These are phyloP conservation scores for Paralagenidium karlingii DNA, from an alignment of 352 stramenopile genomes.

Conservation along the genomic window DNA sequence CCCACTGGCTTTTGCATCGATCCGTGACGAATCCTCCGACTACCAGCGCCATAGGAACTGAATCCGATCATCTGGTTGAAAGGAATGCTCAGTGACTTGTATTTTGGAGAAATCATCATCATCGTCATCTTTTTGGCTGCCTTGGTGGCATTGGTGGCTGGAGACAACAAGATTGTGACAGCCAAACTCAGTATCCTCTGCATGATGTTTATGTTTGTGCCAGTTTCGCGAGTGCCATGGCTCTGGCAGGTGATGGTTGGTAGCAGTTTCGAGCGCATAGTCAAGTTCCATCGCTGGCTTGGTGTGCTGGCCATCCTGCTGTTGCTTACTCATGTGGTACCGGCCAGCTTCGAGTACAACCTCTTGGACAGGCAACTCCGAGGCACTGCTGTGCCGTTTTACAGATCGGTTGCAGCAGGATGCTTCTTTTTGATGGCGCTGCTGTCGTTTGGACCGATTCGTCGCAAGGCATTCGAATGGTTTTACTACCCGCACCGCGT, in stretches of 20 bases:
- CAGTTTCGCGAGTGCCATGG: constrained; percentile 28
- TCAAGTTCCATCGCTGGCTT: constrained; percentile 80
- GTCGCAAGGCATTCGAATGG: constrained; percentile 51
- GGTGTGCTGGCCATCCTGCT: constrained; percentile 37
- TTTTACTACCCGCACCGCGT: constrained; percentile 73
- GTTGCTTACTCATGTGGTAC: constrained; percentile 45
- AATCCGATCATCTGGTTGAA: no score
- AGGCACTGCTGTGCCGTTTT: constrained; percentile 39
- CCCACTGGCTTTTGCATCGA: background rate
- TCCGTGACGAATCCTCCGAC: constrained; percentile 22
- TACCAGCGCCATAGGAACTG: no score
- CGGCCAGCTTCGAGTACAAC: constrained; percentile 20
- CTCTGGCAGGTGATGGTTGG: constrained; percentile 62
- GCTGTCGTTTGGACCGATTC: constrained; percentile 42
- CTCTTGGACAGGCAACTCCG: constrained; percentile 29
- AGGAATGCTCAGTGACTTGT: no score
- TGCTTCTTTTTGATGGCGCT: constrained; percentile 39
- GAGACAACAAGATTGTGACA: constrained; percentile 22
- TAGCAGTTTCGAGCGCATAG: constrained; percentile 64
- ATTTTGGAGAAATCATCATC: constrained; percentile 48
- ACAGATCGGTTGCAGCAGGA: constrained; percentile 46
- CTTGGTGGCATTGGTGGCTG: constrained; percentile 15
- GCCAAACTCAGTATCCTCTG: constrained; percentile 46
- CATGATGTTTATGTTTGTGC: constrained; percentile 72
- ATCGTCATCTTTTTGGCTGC: constrained; percentile 36